These are phyloP conservation scores for Rhizopus sp. DNA, from an alignment of 371 early-diverging fungal genomes.

Conservation along the genomic window DNA sequence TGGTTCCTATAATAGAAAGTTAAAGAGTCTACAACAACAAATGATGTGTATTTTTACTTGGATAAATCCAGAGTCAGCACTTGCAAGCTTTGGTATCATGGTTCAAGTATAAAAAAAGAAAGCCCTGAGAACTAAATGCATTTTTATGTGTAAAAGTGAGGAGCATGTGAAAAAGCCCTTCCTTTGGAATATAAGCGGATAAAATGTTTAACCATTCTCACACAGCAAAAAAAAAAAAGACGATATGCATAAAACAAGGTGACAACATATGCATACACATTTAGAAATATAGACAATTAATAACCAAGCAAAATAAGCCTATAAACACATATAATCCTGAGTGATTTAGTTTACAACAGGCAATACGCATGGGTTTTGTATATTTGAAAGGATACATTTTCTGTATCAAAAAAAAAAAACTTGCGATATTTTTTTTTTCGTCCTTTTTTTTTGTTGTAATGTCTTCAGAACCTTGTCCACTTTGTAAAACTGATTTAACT, in stretches of 20 bases:
- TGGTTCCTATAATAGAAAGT: slow-evolving; percentile 36
- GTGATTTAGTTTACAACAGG: no score
- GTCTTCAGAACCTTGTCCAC: slow-evolving; percentile 23
- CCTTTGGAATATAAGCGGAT: no score
- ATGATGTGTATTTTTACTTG: not conserved
- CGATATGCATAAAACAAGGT: no score
- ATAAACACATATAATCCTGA: no score
- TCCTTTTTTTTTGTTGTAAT: slow-evolving; percentile 7
- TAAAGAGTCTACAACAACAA: not conserved
- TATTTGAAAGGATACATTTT: not conserved
- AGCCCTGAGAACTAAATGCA: not conserved
- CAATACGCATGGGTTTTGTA: not conserved
- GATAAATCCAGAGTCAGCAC: not conserved
- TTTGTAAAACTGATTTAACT: slow-evolving; percentile 3
- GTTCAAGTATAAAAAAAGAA: not conserved
- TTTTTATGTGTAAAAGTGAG: not conserved
- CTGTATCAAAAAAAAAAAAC: not conserved
- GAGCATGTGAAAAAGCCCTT: not conserved
- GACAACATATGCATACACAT: no score
- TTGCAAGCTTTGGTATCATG: not conserved
- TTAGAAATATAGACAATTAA: no score
- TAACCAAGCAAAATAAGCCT: no score
- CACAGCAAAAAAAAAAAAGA: no score
- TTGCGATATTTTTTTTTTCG: slow-evolving; percentile 7
- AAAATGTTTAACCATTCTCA: no score